phyloP scores from a whole-genome alignment of 805 yeast species.

The Starmerella asiatica region DNA sequence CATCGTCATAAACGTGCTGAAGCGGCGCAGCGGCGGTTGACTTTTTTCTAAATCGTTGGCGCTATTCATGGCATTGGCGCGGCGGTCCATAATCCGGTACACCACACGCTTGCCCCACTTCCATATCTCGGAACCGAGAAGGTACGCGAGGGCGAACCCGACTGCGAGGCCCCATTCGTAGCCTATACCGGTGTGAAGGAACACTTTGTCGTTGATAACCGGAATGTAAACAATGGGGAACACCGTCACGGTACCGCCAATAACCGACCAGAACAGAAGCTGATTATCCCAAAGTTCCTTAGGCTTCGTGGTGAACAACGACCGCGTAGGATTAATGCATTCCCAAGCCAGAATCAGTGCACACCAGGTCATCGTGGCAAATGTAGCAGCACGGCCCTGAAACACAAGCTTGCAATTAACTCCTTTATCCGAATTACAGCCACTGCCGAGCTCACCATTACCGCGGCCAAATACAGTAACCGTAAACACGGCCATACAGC shows the following conservation, averaged over 20 bases:
- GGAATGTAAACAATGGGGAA: constrained; percentile 82
- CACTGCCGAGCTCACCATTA: constrained; percentile 44
- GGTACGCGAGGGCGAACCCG: constrained; percentile 45
- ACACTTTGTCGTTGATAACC: constrained; percentile 66
- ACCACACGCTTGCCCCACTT: constrained; percentile 47
- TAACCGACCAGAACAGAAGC: constrained; percentile 68
- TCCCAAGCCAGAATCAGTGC: constrained; percentile 75
- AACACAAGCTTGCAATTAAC: constrained; percentile 49
- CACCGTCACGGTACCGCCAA: constrained; percentile 53
- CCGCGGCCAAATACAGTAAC: constrained; percentile 56
- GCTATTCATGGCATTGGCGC: background rate
- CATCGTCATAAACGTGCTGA: constrained; percentile 1
- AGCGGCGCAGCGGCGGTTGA: constrained; percentile 1
- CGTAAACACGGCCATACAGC: constrained; percentile 55
- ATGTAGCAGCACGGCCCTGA: constrained; percentile 62
- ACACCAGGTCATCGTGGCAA: constrained; percentile 78
- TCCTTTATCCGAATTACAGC: constrained; percentile 44
- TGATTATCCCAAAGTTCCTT: constrained; percentile 60
- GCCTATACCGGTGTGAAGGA: constrained; percentile 55
- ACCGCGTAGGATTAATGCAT: constrained; percentile 56
- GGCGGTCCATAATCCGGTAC: background rate
- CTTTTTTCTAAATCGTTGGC: constrained; percentile 30
- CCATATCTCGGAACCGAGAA: constrained; percentile 51
- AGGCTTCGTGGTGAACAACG: constrained; percentile 54
- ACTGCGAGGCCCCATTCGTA: constrained; percentile 69